A percentile compares a stretch with the other conserved stretches of the same genome.
Evolutionary conservation across 2,329 filamentous ascomycete species (phyloP).

Genomic region (Fusarium drepaniforme): DNA sequence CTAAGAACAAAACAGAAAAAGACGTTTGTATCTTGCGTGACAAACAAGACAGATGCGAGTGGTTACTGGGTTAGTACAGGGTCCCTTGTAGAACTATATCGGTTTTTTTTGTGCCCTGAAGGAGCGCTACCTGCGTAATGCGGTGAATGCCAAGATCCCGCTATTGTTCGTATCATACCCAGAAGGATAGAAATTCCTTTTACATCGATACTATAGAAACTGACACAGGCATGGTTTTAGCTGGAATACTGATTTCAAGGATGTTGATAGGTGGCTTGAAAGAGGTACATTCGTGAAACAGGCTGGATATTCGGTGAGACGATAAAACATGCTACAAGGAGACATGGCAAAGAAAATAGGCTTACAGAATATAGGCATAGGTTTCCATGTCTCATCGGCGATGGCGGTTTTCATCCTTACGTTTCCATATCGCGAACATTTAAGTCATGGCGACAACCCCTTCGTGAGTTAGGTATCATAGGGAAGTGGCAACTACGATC

Average conservation of each 20-base stretch:
- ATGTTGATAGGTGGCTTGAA: neutral
- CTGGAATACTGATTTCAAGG: neutral
- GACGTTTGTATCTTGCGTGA: neutral
- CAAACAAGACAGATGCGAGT: neutral
- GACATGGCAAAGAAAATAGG: neutral
- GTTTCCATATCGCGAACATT: neutral
- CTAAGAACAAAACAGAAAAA: neutral
- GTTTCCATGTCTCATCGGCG: neutral
- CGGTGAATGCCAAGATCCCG: neutral
- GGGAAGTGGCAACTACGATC: neutral
- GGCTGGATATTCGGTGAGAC: neutral
- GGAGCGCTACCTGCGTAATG: neutral
- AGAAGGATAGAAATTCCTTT: neutral
- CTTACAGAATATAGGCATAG: neutral
- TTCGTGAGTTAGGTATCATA: neutral
- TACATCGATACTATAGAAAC: neutral
- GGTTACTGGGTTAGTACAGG: neutral
- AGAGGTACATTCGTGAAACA: neutral
- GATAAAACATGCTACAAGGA: neutral
- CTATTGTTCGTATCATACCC: neutral
- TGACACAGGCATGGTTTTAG: neutral
- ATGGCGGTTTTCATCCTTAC: neutral
- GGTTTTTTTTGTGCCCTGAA: neutral
- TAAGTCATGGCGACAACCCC: neutral
- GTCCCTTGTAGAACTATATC: neutral